phyloP scores from a whole-genome alignment of 2,329 filamentous ascomycete genomes.

The Pezicula carpinea region DNA sequence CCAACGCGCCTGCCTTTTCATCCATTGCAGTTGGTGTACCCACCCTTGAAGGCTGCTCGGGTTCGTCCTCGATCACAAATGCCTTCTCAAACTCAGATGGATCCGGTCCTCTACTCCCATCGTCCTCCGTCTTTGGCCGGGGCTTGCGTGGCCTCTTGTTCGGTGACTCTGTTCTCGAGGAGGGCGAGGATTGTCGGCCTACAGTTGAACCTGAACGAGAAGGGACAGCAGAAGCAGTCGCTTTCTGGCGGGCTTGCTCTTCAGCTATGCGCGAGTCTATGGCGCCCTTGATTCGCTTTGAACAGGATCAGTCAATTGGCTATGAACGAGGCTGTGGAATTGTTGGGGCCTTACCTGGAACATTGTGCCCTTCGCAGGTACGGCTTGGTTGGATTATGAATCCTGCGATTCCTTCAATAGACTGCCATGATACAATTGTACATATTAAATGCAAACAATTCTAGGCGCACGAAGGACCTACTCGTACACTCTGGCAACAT shows the following conservation, averaged over 20 bases:
- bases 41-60: slow-evolving; percentile 58
- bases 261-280: slow-evolving; percentile 87
- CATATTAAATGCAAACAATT: too few species aligned
- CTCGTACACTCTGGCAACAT: background rate
- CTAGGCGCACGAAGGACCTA: too few species aligned
- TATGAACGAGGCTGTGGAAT: slow-evolving; percentile 13
- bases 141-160: slow-evolving; percentile 19
- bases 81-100: slow-evolving; percentile 83
- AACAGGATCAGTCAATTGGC: background rate
- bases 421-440: background rate
- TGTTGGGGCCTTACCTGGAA: slow-evolving; percentile 24
- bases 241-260: slow-evolving; percentile 69
- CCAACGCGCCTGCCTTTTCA: slow-evolving; percentile 18
- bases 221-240: slow-evolving; percentile 35
- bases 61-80: slow-evolving; percentile 81
- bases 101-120: slow-evolving; percentile 50
- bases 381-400: background rate
- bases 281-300: slow-evolving; percentile 73
- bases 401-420: background rate
- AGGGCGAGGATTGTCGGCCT: slow-evolving; percentile 10
- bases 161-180: slow-evolving; percentile 23
- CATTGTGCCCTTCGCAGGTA: slow-evolving; percentile 21
- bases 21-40: slow-evolving; percentile 50
- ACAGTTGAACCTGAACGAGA: slow-evolving; percentile 37
- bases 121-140: slow-evolving; percentile 22